Evolutionary conservation across 768 basidiomycete genomes (phyloP), one percentile per base, ranked within the genome.

Genomic region (Pholiota microspora): DNA sequence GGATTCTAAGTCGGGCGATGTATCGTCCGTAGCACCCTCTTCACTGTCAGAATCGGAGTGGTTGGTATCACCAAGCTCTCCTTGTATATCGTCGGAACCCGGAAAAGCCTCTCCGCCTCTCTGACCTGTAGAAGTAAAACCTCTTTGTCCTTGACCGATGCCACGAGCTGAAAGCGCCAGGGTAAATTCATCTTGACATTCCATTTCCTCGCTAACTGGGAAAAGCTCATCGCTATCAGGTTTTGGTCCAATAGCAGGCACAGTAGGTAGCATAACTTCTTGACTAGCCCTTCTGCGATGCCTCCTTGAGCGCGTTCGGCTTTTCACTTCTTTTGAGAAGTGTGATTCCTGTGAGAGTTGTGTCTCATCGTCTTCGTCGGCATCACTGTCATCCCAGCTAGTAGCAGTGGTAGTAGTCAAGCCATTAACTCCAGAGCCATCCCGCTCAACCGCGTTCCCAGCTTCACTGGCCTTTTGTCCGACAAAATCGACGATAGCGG

Each of bases 161-260:
- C 38, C 27, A 38, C 18, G 35, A 60, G 12, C 55, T 35, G 28
- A 51, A 27, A 62, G 45, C 1, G 63, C 58, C 23, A 59, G 54
- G 8, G 59, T 55, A 40, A 60, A 59, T 27, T 57, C 59, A 28
- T 61, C 65, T 34, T 67, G 64, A 21, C 42, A 69, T 34, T 71
- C 72, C 13, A 64, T 66, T 51, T 71, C 71, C 51, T 77, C 77
- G 45, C 65, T 72, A 18, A 78, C 77, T 9, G 77, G 73, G 62
- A 77, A 75, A 34, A 78, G 57, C 54, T 62, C 61, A 5, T 55
- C 56, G 24, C 56, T 51, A 10, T 55, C 51, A 29, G 52, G 48
- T 23, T 40, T 40, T 21, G 54, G 21, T 18, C 49, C 29, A 28
- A 51, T 29, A 1, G 54, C 18, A 2, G 42, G 55, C 7, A 21